A percentile compares a stretch with the other conserved stretches of the same genome.
Conservation (phyloP, 2,329 filamentous ascomycete genomes). For the Penicillium sp. region DNA sequence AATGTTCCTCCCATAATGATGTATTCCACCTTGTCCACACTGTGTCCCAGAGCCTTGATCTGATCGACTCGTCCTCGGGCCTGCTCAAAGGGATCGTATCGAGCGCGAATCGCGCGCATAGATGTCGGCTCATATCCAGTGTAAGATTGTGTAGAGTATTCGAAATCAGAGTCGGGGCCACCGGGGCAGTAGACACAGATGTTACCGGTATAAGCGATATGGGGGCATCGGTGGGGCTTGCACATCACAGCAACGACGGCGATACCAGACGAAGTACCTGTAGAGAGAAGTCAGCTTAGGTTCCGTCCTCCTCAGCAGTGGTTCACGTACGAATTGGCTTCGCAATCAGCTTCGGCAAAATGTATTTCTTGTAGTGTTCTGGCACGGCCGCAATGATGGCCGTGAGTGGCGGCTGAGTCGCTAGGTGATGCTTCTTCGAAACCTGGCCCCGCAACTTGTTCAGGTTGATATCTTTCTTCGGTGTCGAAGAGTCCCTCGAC, state of each 20-base stretch:
- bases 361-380: conserved; percentile 99
- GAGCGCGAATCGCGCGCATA: conserved; percentile 94
- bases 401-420: conserved; percentile 84
- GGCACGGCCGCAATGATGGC: conserved; percentile 97
- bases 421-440: conserved; percentile 88
- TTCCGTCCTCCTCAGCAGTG: too few relatives aligned
- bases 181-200: conserved; percentile 99
- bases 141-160: conserved; percentile 98
- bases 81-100: conserved; percentile 98
- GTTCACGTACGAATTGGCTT: conserved; percentile 79
- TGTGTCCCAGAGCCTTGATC: conserved; percentile 92
- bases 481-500: conserved; percentile 68
- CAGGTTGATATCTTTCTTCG: conserved; percentile 85
- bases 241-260: conserved; percentile 99
- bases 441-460: conserved; percentile 85
- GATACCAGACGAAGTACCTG: conserved; percentile 91
- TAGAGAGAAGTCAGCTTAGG: neutral
- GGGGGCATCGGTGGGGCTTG: conserved; percentile 95
- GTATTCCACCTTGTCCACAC: conserved; percentile 98
- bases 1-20: conserved; percentile 99
- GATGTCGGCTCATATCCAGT: conserved; percentile 98
- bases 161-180: conserved; percentile 96
- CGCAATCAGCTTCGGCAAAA: conserved; percentile 90
- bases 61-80: conserved; percentile 94
- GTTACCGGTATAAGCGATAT: conserved; percentile 97